Base-by-base conservation (phyloP, 257 asterid genomes). In the Solanum chmielewskii region DNA sequence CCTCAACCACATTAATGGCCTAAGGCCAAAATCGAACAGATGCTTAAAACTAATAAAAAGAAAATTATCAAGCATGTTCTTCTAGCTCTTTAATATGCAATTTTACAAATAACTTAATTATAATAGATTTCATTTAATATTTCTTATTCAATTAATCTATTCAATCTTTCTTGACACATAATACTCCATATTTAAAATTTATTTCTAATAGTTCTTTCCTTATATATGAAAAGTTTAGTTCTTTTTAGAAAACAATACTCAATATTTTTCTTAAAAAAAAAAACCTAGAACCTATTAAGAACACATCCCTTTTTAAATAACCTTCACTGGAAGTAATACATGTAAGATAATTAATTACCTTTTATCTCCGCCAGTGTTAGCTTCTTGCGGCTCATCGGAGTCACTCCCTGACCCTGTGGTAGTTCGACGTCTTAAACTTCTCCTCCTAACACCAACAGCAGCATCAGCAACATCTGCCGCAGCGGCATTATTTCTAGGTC, bases 281-380 rank as follows among this genome's bases (percentile, higher is more conserved):
- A 49, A 15, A 49, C 16, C 60, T 49, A 52, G 23, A 52, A 7
- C n/a, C 10, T 52, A 52, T 18, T 52, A 52, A 52, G 62, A 52
- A 52, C n/a, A 18, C 62, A 2, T 52, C n/a, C 62, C 7, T 52
- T 52, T 52, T 52, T 33, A 0, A 6, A 9, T 6, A 52, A 16
- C n/a, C 62, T 4, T 9, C 20, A 42, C 47, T 42, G 47, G 47
- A 42, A 42, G 13, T 42, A 42, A 42, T 44, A 52, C 8, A 69
- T 29, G 37, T 29, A 69, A 69, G 80, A 47, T 11, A 49, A 8
- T 16, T 9, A 49, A 8, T 16, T 77, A 96, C 98, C 98, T 94
- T 90, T 94, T 93, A 77, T 94, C 92, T 4, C 98, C 98, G n/a
- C 98, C 96, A 31, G 98, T 91, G 70, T 92, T 91, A 87, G 91